Evolutionary conservation across 108 stramenopile species (phyloP), one percentile per base, ranked within the genome.

Genomic region (Cafeteria roenbergensis): DNA sequence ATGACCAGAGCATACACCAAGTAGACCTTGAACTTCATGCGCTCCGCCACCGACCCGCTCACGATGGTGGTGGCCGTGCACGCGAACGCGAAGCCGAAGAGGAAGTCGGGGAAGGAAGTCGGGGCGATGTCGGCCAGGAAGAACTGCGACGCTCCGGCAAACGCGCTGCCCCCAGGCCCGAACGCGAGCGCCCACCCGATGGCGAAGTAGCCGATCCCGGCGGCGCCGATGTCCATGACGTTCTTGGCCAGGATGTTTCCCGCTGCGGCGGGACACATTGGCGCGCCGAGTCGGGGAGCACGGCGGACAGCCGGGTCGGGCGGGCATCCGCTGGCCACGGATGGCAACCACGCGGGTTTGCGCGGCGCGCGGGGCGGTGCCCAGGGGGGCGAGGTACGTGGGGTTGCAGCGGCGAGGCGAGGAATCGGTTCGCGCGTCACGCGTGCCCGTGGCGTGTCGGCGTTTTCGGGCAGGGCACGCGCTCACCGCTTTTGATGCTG

Each of bases 41-140:
- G 74, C 72, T 75, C 74, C 17, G 72, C 72, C 3, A 75, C 74
- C 27, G 74, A 67, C 3, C 74, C 74, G 20, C 68, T 65, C 8
- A 75, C 72, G 38, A 75, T 73, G 42, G 74, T 75, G 22, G 74
- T 71, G n/a, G 72, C 51, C 24, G 74, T 73, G 63, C 68, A 72
- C 9, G 74, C 74, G 56, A 75, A 75, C 4, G 74, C 74, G 72
- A 72, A 75, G 37, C 72, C 71, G 69, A 75, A 75, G 34, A 75
- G 64, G 68, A 68, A 75, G 24, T 4, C 14, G 33, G 69, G 64
- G 34, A 65, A 75, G 20, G 1, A 29, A 48, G 62, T 51, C 3
- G 68, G 26, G 36, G 71, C 72, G 22, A 48, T 6, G 12, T 48
- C 17, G 42, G 17, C 12, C 6, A 17, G 12, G 42, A 48, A 48